Percentiles rank a stretch among this genome's conserved stretches.
phyloP scores from a whole-genome alignment of 2,329 filamentous ascomycete genomes.

The Epichloe baconii region DNA sequence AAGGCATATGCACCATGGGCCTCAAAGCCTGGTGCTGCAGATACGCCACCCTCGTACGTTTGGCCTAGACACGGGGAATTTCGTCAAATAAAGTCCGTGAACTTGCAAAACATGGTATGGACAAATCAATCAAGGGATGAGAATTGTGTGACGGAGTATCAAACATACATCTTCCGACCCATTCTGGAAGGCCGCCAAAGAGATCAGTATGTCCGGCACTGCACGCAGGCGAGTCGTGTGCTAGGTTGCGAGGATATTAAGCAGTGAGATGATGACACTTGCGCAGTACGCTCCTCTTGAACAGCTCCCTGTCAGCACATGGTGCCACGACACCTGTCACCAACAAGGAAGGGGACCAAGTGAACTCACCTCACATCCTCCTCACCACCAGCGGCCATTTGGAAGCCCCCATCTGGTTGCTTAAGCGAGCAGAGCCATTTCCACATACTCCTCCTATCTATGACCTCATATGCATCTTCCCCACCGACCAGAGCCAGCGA shows the following conservation, averaged over 20 bases:
- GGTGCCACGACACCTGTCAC: slow-evolving; percentile 8
- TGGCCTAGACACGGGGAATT: slow-evolving; percentile 46
- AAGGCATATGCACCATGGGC: slow-evolving; percentile 96
- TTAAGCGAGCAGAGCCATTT: slow-evolving; percentile 80
- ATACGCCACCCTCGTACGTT: slow-evolving; percentile 90
- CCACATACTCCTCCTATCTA: slow-evolving; percentile 81
- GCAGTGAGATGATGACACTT: slow-evolving; percentile 67
- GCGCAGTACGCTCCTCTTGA: slow-evolving; percentile 81
- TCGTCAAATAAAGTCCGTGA: slow-evolving; percentile 3
- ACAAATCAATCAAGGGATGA: slow-evolving; percentile 6
- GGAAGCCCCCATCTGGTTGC: slow-evolving; percentile 79
- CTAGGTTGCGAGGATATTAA: slow-evolving; percentile 69
- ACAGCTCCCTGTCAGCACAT: slow-evolving; percentile 4
- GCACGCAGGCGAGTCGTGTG: slow-evolving; percentile 56
- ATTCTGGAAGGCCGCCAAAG: slow-evolving; percentile 61
- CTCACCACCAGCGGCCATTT: slow-evolving; percentile 74
- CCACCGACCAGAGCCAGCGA: slow-evolving; percentile 69
- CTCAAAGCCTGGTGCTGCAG: slow-evolving; percentile 71
- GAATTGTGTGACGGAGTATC: background rate
- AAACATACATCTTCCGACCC: slow-evolving; percentile 63
- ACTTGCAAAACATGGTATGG: slow-evolving; percentile 8
- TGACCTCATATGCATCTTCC: slow-evolving; percentile 55
- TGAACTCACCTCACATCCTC: slow-evolving; percentile 64
- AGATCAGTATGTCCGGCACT: slow-evolving; percentile 50
- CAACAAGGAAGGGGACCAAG: background rate